phyloP scores from a whole-genome alignment of 139 green algal genomes.

The Chlamydomonas sphaeroides region DNA sequence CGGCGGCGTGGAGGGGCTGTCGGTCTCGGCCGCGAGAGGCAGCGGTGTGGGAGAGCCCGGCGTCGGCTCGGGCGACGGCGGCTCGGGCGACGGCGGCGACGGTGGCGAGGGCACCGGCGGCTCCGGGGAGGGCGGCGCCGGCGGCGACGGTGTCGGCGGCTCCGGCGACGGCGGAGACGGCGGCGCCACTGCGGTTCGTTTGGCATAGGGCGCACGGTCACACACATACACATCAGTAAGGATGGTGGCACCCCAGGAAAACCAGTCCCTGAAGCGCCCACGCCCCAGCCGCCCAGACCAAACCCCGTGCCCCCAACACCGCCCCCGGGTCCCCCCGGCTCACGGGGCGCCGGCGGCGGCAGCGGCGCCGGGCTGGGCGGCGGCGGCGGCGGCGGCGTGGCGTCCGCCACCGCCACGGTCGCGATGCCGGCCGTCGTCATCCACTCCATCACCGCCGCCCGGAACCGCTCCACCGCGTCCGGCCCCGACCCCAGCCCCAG shows the following conservation, averaged over 20 bases:
- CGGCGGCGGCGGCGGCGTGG: conserved; percentile 17
- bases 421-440: conserved; percentile 2
- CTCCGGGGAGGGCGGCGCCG: not conserved
- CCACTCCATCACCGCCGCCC: not conserved
- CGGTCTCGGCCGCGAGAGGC: no score
- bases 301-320: no score
- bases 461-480: not conserved
- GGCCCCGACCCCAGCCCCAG: not conserved
- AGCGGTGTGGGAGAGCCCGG: not conserved
- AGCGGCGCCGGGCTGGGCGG: not conserved
- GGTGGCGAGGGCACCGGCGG: conserved; percentile 18
- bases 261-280: no score
- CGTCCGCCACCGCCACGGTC: not conserved
- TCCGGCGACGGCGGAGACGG: no score
- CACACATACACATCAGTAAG: no score
- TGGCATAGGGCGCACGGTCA: no score
- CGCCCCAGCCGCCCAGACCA: no score
- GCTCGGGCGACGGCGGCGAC: not conserved
- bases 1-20: not conserved
- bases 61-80: not conserved
- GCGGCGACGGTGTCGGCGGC: conserved; percentile 17
- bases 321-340: no score
- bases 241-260: no score
- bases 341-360: not conserved
- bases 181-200: no score